phyloP scores from a whole-genome alignment of 306 rosid genomes.

The Quercus parvula region DNA sequence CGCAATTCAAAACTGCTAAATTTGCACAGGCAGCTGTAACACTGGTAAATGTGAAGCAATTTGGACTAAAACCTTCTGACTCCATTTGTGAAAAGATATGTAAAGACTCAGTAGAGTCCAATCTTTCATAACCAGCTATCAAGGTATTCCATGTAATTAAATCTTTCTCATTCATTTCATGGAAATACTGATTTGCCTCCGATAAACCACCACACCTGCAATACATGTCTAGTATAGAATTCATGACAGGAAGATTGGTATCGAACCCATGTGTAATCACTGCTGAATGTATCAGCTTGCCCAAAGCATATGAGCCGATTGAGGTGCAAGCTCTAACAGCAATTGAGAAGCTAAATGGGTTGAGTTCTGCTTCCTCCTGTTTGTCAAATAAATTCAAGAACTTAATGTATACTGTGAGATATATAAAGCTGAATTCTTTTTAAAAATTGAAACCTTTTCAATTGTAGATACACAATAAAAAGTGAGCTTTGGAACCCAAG shows the following conservation, averaged over 20 bases:
- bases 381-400: conserved; percentile 27
- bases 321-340: conserved; percentile 72
- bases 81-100: conserved; percentile 56
- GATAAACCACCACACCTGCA: conserved; percentile 55
- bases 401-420: not conserved
- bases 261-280: conserved; percentile 54
- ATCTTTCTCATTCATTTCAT: conserved; percentile 51
- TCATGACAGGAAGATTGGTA: conserved; percentile 62
- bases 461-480: not conserved
- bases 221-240: conserved; percentile 75
- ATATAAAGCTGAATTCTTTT: not conserved
- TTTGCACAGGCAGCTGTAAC: conserved; percentile 62
- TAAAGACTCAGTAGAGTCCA: conserved; percentile 53
- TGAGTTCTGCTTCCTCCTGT: conserved; percentile 67
- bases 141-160: conserved; percentile 75
- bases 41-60: conserved; percentile 65
- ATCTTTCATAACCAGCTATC: conserved; percentile 63
- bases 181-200: conserved; percentile 59
- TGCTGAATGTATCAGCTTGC: conserved; percentile 72
- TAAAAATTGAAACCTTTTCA: not conserved
- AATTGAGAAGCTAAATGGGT: conserved; percentile 69
- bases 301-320: conserved; percentile 35
- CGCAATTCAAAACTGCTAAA: conserved; percentile 54
- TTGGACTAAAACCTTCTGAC: conserved; percentile 51
- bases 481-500: not conserved